These are phyloP conservation scores for Gymnopus androsaceus DNA, from an alignment of 1,284 basidiomycete genomes.

Conservation along the genomic window DNA sequence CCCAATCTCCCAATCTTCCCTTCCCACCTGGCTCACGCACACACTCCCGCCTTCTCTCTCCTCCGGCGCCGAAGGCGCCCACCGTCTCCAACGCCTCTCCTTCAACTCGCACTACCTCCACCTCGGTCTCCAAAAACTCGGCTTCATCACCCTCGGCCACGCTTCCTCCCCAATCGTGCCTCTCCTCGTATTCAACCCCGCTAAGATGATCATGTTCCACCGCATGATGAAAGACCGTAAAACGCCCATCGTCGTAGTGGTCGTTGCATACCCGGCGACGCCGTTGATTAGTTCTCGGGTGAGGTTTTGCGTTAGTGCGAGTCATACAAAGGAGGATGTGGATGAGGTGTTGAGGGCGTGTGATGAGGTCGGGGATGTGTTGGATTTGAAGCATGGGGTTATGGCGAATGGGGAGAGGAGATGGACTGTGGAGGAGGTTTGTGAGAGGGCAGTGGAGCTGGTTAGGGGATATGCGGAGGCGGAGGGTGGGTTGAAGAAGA, in stretches of 20 bases:
- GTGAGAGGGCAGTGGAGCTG: slow-evolving; percentile 75
- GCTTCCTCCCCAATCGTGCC: slow-evolving; percentile 93
- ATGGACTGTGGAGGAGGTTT: slow-evolving; percentile 84
- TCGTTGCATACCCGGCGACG: slow-evolving; percentile 92
- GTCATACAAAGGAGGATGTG: slow-evolving; percentile 97
- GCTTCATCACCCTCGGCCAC: slow-evolving; percentile 96
- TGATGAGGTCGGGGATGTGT: slow-evolving; percentile 87
- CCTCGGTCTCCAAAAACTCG: slow-evolving; percentile 85
- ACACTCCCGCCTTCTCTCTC: slow-evolving; percentile 68
- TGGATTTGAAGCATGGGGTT: slow-evolving; percentile 83
- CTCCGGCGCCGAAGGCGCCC: slow-evolving; percentile 84
- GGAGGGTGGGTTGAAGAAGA: too few relatives aligned
- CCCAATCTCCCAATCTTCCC: slow-evolving; percentile 60
- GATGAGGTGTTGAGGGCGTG: slow-evolving; percentile 86
- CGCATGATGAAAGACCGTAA: slow-evolving; percentile 84
- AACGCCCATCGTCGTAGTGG: slow-evolving; percentile 87
- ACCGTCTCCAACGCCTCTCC: slow-evolving; percentile 84
- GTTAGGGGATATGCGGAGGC: too few relatives aligned
- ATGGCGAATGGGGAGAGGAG: slow-evolving; percentile 60
- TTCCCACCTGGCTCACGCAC: slow-evolving; percentile 76
- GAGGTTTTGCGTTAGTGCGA: slow-evolving; percentile 91
- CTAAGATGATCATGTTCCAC: slow-evolving; percentile 89
- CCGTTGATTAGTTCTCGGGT: slow-evolving; percentile 89
- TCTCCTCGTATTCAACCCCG: slow-evolving; percentile 90
- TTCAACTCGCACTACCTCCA: slow-evolving; percentile 96